Base-by-base conservation (phyloP, 768 basidiomycete genomes). In the Paxillus ammoniavirescens region DNA sequence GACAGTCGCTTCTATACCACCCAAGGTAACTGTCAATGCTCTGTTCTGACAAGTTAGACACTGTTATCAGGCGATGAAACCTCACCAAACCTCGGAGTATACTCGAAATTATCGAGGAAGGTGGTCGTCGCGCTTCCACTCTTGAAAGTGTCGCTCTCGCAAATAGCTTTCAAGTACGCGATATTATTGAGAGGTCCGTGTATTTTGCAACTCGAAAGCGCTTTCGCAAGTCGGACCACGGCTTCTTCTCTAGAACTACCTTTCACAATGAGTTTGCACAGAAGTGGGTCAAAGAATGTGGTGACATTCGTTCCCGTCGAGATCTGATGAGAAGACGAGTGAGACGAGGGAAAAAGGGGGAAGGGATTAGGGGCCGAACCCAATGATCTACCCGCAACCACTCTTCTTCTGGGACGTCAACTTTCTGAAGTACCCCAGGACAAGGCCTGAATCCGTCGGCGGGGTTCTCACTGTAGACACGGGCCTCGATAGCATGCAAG, bases 331-430 rank as follows among this genome's bases (percentile, higher is more conserved):
- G 17, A 9, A 35, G 8, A 41, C 55, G 38, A 50, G 28, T 21
- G 21, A 21, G 41, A 31, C 10, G 8, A 33, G 18, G 13, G 9
- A 8, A 33, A 4, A 43, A 30, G 31, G 13, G 13, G 9, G 8
- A 44, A 44, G 41, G 21, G 3, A 59, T 56, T 48, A 58, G 55
- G 21, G 17, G 13, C 59, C 71, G 28, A 49, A 82, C 82, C 82
- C 82, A 84, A 26, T 73, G 73, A 28, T 86, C 84, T n/a, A 85
- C 68, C n/a, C 81, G 69, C 15, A 86, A 65, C 83, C 83, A 87
- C 1, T 74, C 72, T 37, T 73, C 61, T 9, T 62, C 38, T 0
- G 70, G 67, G 8, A 81, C 66, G 1, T 71, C 59, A 3, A 87
- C 85, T 36, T 73, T 52, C 54, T 87, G 85, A n/a, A 88, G 71